phyloP scores from a whole-genome alignment of 129 eudicot species.

The Erigeron canadensis region DNA sequence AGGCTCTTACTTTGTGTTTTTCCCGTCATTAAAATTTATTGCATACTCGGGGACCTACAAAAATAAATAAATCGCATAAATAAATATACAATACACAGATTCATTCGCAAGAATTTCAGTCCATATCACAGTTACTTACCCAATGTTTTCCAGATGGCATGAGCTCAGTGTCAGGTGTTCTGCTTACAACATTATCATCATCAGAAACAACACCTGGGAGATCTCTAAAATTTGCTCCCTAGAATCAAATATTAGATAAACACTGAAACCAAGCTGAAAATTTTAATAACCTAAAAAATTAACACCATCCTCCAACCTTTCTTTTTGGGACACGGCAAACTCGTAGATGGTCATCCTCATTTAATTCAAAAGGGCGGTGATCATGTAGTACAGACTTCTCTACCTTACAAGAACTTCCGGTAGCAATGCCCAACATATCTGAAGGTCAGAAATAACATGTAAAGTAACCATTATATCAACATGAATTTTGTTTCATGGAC shows the following conservation, averaged over 20 bases:
- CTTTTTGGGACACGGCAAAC: conserved; percentile 50
- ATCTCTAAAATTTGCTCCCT: conserved; percentile 76
- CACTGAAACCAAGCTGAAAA: neutral
- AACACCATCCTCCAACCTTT: conserved; percentile 40
- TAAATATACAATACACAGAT: neutral
- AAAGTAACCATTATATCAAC: neutral
- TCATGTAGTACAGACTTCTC: conserved; percentile 43
- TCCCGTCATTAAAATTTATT: conserved; percentile 42
- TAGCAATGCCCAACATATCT: conserved; percentile 53
- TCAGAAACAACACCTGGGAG: conserved; percentile 61
- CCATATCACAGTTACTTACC: conserved; percentile 45
- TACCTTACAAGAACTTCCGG: conserved; percentile 8
- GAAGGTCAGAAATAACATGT: neutral
- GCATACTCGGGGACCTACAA: conserved; percentile 65
- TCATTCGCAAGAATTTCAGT: neutral
- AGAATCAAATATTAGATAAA: conserved; percentile 9
- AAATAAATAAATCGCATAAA: conserved; percentile 8
- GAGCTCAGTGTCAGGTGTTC: conserved; percentile 39
- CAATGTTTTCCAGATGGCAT: conserved; percentile 68
- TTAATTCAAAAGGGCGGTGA: conserved; percentile 47
- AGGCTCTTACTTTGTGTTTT: conserved; percentile 39
- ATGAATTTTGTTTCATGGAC: neutral
- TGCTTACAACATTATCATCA: conserved; percentile 44
- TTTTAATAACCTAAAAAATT: neutral
- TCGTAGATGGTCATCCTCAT: conserved; percentile 55